Evolutionary conservation across 208 protist genomes (phyloP), one percentile per base, ranked within the genome.

Genomic region (Wallacemonas collosoma): DNA sequence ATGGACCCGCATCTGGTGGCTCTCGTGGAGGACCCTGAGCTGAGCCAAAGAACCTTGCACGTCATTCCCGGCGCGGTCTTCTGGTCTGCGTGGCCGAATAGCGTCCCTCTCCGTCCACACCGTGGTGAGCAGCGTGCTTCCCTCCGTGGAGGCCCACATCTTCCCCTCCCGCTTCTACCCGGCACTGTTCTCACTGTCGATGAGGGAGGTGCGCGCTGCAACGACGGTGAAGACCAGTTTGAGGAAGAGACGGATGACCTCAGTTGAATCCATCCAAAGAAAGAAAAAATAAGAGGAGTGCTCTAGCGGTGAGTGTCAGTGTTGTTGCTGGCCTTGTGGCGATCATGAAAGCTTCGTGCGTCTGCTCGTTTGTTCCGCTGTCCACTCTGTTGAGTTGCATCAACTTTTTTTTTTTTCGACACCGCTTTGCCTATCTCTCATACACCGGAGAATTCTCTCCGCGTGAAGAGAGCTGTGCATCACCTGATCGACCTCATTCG

Each of bases 111-210:
- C 36, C 53, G 56, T 36, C 68, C 41, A 48, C 62, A 44, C 4
- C 73, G 72, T 47, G 73, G 80, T 47, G 80, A 81, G 47, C 56
- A 62, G 26, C 70, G 71, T 47, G 72, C 68, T 11, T 73, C 67
- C 2, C 44, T 74, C n/a, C 56, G 56, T 15, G 54, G 72, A 17
- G 65, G 66, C 17, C 70, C 50, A 11, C 38, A 58, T 56, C 71
- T 82, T 60, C 72, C 72, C 5, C 67, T 75, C 6, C 76, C 80
- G 61, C 64, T 77, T 11, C 71, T 82, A n/a, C 76, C 80, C 0
- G 73, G 73, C 7, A 70, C 81, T n/a, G 69, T 68, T 54, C 71
- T 83, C 68, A 58, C 55, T 2, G 70, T 68, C 41, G 79, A 83
- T 9, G 48, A 50, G 2, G 74, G 76, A 11, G 17, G 55, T 4